These are phyloP conservation scores for Arachis hypogaea DNA, from an alignment of 306 rosid species.

Conservation along the genomic window DNA sequence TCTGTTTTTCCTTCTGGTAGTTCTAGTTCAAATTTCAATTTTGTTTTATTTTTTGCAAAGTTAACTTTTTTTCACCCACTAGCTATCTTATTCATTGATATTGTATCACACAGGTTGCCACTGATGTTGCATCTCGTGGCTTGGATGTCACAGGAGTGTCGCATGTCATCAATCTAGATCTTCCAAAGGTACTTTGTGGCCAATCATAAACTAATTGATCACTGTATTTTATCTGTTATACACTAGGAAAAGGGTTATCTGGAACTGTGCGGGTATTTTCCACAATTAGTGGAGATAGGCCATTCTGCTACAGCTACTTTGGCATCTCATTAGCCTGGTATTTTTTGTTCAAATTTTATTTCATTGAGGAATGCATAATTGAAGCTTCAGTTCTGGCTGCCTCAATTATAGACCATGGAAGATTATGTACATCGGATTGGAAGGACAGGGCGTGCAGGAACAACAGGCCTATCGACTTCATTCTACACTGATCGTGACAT, in stretches of 20 bases:
- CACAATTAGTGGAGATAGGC: conserved; percentile 26
- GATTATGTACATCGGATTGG: conserved; percentile 94
- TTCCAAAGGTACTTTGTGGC: conserved; percentile 74
- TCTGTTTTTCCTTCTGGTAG: conserved; percentile 17
- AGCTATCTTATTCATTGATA: conserved; percentile 27
- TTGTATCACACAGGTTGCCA: conserved; percentile 67
- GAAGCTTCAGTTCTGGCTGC: conserved; percentile 78
- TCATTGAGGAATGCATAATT: conserved; percentile 67
- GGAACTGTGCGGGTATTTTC: conserved; percentile 32
- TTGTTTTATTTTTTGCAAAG: not conserved
- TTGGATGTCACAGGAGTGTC: conserved; percentile 94
- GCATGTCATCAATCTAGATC: conserved; percentile 87
- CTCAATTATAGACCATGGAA: conserved; percentile 93
- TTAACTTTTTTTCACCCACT: not conserved
- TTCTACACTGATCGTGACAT: conserved; percentile 79
- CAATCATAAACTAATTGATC: conserved; percentile 21
- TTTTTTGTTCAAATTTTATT: conserved; percentile 57
- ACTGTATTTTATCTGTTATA: conserved; percentile 34
- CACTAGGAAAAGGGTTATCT: conserved; percentile 27
- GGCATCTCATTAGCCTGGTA: conserved; percentile 52
- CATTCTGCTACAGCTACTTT: conserved; percentile 48
- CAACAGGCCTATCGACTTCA: conserved; percentile 79
- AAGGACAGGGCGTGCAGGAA: conserved; percentile 91
- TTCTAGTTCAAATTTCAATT: conserved; percentile 26
- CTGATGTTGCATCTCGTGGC: conserved; percentile 93